A percentile compares a stretch with the other conserved stretches of the same genome.
Evolutionary conservation across 2,329 filamentous ascomycete genomes (phyloP).

Genomic region (Alternaria rosae): DNA sequence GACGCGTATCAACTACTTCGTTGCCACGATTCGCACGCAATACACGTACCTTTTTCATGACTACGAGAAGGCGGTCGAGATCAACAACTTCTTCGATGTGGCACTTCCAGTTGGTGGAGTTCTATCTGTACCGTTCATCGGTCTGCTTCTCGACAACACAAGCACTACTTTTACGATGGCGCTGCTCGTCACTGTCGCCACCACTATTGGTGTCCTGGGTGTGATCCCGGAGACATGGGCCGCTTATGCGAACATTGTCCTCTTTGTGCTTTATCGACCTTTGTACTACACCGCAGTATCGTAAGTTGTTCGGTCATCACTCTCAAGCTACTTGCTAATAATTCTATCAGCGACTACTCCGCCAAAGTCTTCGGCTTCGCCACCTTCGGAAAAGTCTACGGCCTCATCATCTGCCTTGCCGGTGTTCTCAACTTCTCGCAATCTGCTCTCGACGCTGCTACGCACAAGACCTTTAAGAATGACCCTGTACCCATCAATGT

Average conservation of each 20-base stretch:
- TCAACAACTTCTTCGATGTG: constrained; percentile 89
- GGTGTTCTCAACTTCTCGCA: constrained; percentile 86
- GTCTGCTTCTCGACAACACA: constrained; percentile 77
- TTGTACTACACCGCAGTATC: constrained; percentile 92
- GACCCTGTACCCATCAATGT: constrained; percentile 82
- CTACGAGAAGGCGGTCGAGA: constrained; percentile 65
- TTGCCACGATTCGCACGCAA: constrained; percentile 84
- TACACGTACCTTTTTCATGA: constrained; percentile 78
- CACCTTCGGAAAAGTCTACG: constrained; percentile 94
- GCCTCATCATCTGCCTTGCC: constrained; percentile 84
- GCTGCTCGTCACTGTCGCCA: constrained; percentile 74
- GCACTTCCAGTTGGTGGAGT: constrained; percentile 84
- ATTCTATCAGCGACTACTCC: constrained; percentile 69
- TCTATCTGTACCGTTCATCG: constrained; percentile 86
- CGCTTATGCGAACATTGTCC: constrained; percentile 75
- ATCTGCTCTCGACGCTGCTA: constrained; percentile 78
- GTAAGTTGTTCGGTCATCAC: constrained; percentile 42
- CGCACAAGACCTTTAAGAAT: constrained; percentile 73
- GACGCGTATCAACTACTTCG: constrained; percentile 91
- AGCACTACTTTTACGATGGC: constrained; percentile 75
- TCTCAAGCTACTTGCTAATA: constrained; percentile 7
- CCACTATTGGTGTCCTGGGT: constrained; percentile 77
- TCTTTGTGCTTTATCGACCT: constrained; percentile 86
- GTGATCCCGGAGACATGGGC: constrained; percentile 74
- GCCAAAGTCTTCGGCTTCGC: constrained; percentile 92